These are phyloP conservation scores for Naganishia randhawae DNA, from an alignment of 768 basidiomycete species.

Conservation along the genomic window DNA sequence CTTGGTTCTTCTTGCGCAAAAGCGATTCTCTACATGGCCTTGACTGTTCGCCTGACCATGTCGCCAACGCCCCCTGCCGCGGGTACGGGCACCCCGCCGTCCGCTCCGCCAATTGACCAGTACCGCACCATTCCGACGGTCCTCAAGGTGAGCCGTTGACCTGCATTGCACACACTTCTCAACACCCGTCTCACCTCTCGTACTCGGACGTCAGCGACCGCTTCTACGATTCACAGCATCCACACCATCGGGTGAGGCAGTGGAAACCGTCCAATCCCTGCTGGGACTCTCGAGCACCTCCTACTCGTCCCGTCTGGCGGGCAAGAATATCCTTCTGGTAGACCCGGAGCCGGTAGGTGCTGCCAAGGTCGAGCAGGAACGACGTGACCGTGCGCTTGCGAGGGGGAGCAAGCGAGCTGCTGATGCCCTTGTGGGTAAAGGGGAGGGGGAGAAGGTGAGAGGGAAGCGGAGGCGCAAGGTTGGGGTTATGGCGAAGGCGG, in stretches of 20 bases:
- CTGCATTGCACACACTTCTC: not conserved
- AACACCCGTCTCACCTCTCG: not conserved
- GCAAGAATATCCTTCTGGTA: conserved; percentile 36
- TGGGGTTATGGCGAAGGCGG: conserved; percentile 26
- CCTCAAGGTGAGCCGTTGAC: conserved; percentile 6
- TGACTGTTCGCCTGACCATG: no score
- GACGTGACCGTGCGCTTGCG: conserved; percentile 36
- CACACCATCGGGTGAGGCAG: conserved; percentile 1
- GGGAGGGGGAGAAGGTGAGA: conserved; percentile 30
- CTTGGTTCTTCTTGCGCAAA: no score
- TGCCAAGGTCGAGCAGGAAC: not conserved
- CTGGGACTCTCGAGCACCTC: conserved; percentile 34
- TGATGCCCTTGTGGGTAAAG: conserved; percentile 17
- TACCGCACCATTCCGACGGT: conserved; percentile 18
- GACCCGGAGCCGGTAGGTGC: conserved; percentile 11
- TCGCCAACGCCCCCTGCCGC: not conserved
- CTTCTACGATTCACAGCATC: conserved; percentile 35
- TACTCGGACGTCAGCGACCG: conserved; percentile 33
- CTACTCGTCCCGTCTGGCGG: conserved; percentile 38
- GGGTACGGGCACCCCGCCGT: not conserved
- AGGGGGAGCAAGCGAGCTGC: conserved; percentile 22
- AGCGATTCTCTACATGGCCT: no score
- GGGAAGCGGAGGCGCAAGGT: conserved; percentile 34
- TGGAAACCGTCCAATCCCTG: conserved; percentile 20
- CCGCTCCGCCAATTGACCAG: conserved; percentile 21